Conservation (phyloP, 1,139 yeast genomes). For the Zygosaccharomyces pseudobailii region DNA sequence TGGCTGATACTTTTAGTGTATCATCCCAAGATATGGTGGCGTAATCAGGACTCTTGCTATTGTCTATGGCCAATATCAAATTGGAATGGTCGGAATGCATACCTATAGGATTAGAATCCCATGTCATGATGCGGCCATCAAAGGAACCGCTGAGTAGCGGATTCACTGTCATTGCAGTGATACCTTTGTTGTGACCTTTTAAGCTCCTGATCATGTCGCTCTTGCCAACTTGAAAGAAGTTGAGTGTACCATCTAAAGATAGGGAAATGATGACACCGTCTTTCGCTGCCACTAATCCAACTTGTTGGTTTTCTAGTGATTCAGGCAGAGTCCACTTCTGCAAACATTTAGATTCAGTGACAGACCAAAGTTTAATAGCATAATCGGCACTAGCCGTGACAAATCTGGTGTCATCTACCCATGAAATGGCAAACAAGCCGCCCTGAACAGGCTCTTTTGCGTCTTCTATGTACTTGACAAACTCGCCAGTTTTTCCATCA, state of each 20-base stretch:
- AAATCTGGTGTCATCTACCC: constrained; percentile 60
- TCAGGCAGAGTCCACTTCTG: constrained; percentile 43
- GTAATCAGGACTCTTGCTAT: constrained; percentile 31
- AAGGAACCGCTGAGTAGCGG: constrained; percentile 63
- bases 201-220: constrained; percentile 43
- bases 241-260: constrained; percentile 67
- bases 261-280: constrained; percentile 58
- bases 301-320: constrained; percentile 60
- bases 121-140: constrained; percentile 68
- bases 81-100: constrained; percentile 49
- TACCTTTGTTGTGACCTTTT: constrained; percentile 76
- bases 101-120: constrained; percentile 45
- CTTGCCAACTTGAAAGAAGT: constrained; percentile 33
- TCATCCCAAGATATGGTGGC: constrained; percentile 88
- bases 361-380: constrained; percentile 61
- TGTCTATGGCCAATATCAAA: constrained; percentile 45
- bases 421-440: constrained; percentile 72
- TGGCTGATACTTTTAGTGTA: constrained; percentile 44
- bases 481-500: constrained; percentile 86
- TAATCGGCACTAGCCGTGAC: constrained; percentile 86
- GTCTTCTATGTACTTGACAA: constrained; percentile 44
- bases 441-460: constrained; percentile 56
- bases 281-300: constrained; percentile 70
- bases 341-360: constrained; percentile 37
- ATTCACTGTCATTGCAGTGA: constrained; percentile 52